A percentile compares a stretch with the other conserved stretches of the same genome.
Evolutionary conservation across 78 protist genomes (phyloP).

Genomic region (Dictyostelium capitatum): DNA sequence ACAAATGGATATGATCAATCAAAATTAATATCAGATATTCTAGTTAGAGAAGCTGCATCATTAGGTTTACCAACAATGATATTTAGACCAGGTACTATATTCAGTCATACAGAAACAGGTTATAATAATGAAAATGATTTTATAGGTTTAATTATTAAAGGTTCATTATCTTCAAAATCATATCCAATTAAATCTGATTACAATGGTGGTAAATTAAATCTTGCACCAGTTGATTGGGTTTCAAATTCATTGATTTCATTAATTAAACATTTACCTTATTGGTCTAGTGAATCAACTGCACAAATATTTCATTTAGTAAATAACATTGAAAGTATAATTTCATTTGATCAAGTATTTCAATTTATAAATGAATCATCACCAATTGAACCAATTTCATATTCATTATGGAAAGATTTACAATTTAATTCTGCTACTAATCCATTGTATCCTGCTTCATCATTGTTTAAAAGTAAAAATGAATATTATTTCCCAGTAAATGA

Average conservation of each 20-base stretch:
- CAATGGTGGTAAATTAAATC: slow-evolving; percentile 29
- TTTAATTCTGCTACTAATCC: neutral
- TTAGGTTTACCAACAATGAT: slow-evolving; percentile 52
- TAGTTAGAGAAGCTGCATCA: slow-evolving; percentile 36
- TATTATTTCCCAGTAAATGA: neutral
- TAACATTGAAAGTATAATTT: neutral
- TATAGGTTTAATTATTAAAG: slow-evolving; percentile 22
- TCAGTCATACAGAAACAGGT: slow-evolving; percentile 41
- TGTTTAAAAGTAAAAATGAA: neutral
- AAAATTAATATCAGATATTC: slow-evolving; percentile 36
- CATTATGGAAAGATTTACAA: neutral
- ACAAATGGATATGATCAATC: slow-evolving; percentile 46
- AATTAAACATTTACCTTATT: neutral
- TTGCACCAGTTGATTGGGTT: slow-evolving; percentile 72
- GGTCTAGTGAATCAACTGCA: neutral
- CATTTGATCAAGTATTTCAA: neutral
- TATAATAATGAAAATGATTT: slow-evolving; percentile 50
- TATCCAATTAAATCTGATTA: slow-evolving; percentile 11
- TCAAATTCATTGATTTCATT: slow-evolving; percentile 17
- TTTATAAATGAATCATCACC: neutral
- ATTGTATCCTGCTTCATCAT: neutral
- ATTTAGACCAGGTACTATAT: slow-evolving; percentile 57
- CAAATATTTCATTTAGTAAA: slow-evolving; percentile 49
- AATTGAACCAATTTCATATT: neutral
- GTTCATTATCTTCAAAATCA: neutral